These are phyloP conservation scores for Dioszegia hungarica DNA, from an alignment of 768 basidiomycete genomes.

Conservation along the genomic window DNA sequence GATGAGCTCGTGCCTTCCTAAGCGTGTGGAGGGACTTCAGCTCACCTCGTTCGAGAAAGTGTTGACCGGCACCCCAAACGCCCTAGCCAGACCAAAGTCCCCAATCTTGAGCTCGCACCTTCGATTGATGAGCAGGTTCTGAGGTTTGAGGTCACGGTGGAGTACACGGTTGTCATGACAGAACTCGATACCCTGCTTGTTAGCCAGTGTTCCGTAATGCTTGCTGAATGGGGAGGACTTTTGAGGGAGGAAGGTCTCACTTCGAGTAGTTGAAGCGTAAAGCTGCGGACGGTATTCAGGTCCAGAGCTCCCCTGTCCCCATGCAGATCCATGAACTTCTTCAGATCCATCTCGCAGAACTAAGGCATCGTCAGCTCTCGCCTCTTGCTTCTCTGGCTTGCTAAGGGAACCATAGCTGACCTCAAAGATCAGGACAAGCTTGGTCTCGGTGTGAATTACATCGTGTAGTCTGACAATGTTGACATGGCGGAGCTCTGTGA, in stretches of 20 bases:
- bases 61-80: constrained; percentile 97
- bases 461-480: constrained; percentile 98
- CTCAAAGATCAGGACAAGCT: constrained; percentile 96
- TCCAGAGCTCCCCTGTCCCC: constrained; percentile 86
- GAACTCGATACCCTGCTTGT: constrained; percentile 75
- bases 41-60: constrained; percentile 89
- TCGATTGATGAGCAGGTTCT: constrained; percentile 94
- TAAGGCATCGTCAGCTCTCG: constrained; percentile 7
- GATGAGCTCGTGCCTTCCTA: background rate
- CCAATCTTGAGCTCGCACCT: constrained; percentile 96
- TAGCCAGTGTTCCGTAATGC: background rate
- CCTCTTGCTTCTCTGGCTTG: background rate
- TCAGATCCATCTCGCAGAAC: constrained; percentile 95
- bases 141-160: constrained; percentile 95
- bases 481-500: constrained; percentile 83
- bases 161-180: constrained; percentile 98
- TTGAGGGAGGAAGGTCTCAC: too few relatives aligned
- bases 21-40: background rate
- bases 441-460: constrained; percentile 97
- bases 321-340: constrained; percentile 98
- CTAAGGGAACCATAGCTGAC: constrained; percentile 30
- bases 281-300: constrained; percentile 78
- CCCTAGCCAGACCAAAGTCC: constrained; percentile 94
- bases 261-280: constrained; percentile 95
- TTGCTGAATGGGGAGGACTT: too few relatives aligned